Conservation (phyloP, 1,139 yeast species). For the Protomyces arabidopsidicola region DNA sequence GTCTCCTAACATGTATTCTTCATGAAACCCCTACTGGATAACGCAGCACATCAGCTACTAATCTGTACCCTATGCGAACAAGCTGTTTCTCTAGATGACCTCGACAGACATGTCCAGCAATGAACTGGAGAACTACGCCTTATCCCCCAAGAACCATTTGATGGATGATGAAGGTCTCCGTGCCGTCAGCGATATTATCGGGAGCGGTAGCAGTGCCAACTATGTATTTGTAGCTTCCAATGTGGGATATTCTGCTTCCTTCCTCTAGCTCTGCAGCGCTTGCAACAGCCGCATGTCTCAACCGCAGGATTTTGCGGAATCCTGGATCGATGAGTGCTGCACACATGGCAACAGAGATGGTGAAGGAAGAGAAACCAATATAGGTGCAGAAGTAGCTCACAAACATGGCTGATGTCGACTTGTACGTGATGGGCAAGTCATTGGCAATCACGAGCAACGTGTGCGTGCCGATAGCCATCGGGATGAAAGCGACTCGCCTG, state of each 20-base stretch:
- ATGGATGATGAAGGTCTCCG: conserved; percentile 65
- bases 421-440: conserved; percentile 6
- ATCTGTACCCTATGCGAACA: no score
- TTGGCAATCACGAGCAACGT: conserved; percentile 8
- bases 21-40: no score
- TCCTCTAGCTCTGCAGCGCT: no score
- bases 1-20: no score
- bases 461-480: background rate
- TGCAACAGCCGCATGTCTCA: no score
- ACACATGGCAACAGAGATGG: background rate
- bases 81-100: no score
- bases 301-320: background rate
- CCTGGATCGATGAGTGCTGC: conserved; percentile 11
- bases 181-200: no score
- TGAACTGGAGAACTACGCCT: conserved; percentile 82
- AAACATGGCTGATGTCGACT: background rate
- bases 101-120: no score
- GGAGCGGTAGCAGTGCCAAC: no score
- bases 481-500: conserved; percentile 6
- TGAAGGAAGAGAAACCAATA: conserved; percentile 2
- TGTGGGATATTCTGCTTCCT: no score
- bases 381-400: conserved; percentile 6
- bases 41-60: no score
- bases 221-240: no score
- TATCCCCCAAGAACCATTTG: conserved; percentile 73